phyloP scores from a whole-genome alignment of 225 moss, liverwort and hornwort species.

The Anthoceros angustus region DNA sequence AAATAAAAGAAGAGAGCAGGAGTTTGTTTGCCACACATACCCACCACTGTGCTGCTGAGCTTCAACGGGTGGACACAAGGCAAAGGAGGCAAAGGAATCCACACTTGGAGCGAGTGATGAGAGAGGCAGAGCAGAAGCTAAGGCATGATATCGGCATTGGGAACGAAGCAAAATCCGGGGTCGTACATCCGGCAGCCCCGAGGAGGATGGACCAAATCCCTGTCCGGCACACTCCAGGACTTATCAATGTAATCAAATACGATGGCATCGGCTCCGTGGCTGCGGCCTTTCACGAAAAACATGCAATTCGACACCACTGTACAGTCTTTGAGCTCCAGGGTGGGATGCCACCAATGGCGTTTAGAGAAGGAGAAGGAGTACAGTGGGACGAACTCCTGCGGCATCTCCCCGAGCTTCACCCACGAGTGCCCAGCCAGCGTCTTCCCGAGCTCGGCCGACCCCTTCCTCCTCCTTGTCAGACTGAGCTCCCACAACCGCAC shows the following conservation, averaged over 20 bases:
- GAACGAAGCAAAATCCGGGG: not conserved
- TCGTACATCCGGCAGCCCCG: not conserved
- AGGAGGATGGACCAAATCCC: not conserved
- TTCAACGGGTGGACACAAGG: not conserved
- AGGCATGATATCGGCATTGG: not conserved
- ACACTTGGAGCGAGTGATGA: not conserved
- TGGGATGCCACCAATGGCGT: constrained; percentile 1
- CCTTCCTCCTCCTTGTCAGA: not conserved
- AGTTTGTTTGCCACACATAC: no score
- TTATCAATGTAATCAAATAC: not conserved
- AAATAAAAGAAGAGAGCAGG: no score
- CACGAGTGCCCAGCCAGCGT: not conserved
- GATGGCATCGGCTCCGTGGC: not conserved
- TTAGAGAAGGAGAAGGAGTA: not conserved
- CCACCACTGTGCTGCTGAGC: no score
- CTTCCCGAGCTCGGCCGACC: not conserved
- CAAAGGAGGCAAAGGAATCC: not conserved
- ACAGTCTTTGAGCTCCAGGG: constrained; percentile 2
- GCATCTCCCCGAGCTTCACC: constrained; percentile 1
- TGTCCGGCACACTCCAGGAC: constrained; percentile 1
- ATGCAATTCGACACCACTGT: not conserved
- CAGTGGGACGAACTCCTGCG: not conserved
- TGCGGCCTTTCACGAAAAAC: not conserved
- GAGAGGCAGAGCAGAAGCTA: not conserved
- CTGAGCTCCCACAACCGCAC: not conserved